Conservation (phyloP, 495 filamentous ascomycete genomes). For the Penicillium alfredii region DNA sequence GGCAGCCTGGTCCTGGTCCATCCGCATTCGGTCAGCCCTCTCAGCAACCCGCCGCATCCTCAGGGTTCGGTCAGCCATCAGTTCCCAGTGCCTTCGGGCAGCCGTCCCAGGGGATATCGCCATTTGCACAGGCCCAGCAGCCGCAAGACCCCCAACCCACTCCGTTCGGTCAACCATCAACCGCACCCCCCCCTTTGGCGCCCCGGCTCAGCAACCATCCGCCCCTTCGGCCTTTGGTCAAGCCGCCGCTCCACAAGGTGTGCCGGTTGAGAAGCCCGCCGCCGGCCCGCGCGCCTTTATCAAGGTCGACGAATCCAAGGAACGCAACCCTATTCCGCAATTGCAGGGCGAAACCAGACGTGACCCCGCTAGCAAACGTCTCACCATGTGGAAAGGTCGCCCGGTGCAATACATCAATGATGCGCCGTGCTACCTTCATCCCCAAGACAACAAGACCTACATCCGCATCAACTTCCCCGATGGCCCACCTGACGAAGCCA, state of each 20-base stretch:
- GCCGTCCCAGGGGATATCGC: conserved; percentile 21
- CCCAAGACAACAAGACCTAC: conserved; percentile 41
- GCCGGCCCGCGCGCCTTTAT: conserved; percentile 29
- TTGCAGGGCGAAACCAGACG: conserved; percentile 34
- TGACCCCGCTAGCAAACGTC: conserved; percentile 29
- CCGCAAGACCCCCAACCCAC: conserved; percentile 8
- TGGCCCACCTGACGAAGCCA: conserved; percentile 54
- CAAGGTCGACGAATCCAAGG: conserved; percentile 24
- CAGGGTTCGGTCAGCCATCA: conserved; percentile 26
- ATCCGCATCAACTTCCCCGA: conserved; percentile 63
- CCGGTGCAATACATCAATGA: conserved; percentile 48
- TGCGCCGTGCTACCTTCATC: conserved; percentile 45
- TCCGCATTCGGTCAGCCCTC: conserved; percentile 32
- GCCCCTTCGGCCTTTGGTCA: conserved; percentile 27
- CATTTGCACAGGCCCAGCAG: conserved; percentile 19
- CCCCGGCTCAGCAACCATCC: conserved; percentile 16
- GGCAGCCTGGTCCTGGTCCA: conserved; percentile 9
- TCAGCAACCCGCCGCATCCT: conserved; percentile 18
- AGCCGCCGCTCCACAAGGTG: conserved; percentile 17
- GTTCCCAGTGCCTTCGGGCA: conserved; percentile 29
- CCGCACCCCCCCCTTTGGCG: conserved; percentile 13
- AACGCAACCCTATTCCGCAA: conserved; percentile 33
- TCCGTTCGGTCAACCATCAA: conserved; percentile 26
- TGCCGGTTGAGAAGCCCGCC: conserved; percentile 12
- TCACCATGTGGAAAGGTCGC: conserved; percentile 50